Percentiles rank a stretch among this genome's conserved stretches.
Conservation (phyloP, 495 filamentous ascomycete genomes). For the Ramalina peruviana region DNA sequence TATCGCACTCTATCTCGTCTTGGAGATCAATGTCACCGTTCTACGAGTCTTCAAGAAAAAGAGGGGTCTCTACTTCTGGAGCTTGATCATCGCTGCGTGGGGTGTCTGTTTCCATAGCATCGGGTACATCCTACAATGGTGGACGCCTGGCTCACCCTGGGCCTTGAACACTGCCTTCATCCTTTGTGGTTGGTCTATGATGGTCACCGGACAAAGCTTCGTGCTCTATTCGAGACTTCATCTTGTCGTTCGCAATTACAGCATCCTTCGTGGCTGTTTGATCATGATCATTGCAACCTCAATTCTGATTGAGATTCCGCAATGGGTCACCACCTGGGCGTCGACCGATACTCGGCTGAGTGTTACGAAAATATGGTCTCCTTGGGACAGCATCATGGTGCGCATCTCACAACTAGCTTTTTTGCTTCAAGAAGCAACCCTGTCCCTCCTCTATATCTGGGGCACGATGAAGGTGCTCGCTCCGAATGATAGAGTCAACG, state of each 20-base stretch:
- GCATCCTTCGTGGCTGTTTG: constrained; percentile 23
- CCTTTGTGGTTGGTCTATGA: constrained; percentile 33
- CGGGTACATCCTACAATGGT: constrained; percentile 35
- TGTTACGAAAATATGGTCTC: constrained; percentile 5
- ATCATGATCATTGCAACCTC: constrained; percentile 27
- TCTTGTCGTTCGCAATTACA: constrained; percentile 30
- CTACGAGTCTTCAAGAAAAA: constrained; percentile 32
- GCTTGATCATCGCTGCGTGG: constrained; percentile 28
- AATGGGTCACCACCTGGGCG: constrained; percentile 3
- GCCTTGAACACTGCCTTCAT: constrained; percentile 31
- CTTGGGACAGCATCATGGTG: constrained; percentile 4
- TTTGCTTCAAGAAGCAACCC: constrained; percentile 23
- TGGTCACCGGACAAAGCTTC: constrained; percentile 34
- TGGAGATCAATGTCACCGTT: constrained; percentile 32
- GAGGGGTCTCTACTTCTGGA: constrained; percentile 37
- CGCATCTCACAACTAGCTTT: constrained; percentile 16
- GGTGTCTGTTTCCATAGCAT: constrained; percentile 37
- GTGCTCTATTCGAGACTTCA: constrained; percentile 37
- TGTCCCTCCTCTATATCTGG: constrained; percentile 25
- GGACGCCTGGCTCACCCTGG: constrained; percentile 17
- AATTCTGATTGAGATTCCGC: constrained; percentile 30
- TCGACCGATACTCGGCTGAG: constrained; percentile 1
- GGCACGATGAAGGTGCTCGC: constrained; percentile 20
- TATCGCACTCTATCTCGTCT: constrained; percentile 31
- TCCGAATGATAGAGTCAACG: constrained; percentile 11